Base-by-base conservation (phyloP, 179 eudicot genomes). In the Heliamphora pulchella region DNA sequence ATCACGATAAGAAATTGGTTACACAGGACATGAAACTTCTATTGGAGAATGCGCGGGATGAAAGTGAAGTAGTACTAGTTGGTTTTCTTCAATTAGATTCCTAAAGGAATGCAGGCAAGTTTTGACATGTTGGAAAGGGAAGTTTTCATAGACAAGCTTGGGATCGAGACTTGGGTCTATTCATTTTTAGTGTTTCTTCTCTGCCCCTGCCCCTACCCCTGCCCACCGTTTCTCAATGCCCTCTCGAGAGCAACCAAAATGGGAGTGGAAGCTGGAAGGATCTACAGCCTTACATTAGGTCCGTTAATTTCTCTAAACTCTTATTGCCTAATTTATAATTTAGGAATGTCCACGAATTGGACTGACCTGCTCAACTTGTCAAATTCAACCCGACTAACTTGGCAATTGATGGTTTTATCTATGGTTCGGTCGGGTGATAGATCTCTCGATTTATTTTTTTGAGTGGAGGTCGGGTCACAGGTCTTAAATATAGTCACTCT, bases 201-300 rank as follows among this genome's bases (percentile, higher is more conserved):
- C 87, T 96, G 62, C 98, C 31, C 31, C 31, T 31, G 31, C 99
- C 4, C 88, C 88, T 9, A 72, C 84, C 61, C 98, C 98, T 44
- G 90, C 91, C 9, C 92, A 91, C 84, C 93, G 99, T 2, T 96
- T 96, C 80, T 65, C 92, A 5, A 77, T 81, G 62, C 99, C 94
- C 47, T 96, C 92, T 62, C 84, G 71, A 71, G 96, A 92, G 87
- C 86, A 92, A 76, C 79, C 88, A 8, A 96, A 88, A 85, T 96
- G 99, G 97, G 98, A 94, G 80, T 31, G 31, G 31, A 31, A 31
- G 31, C 31, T 92, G 90, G 97, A 96, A 94, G 83, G 99, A 96
- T 85, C 85, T 94, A 5, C 88, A 92, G 83, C 98, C 99, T 74
- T 96, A 88, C 77, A 90, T 96, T 86, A 92, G 97, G 98, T 94